A percentile compares a stretch with the other conserved stretches of the same genome.
These are phyloP conservation scores for Alternaria consortialis DNA, from an alignment of 2,329 filamentous ascomycete species.

Conservation along the genomic window DNA sequence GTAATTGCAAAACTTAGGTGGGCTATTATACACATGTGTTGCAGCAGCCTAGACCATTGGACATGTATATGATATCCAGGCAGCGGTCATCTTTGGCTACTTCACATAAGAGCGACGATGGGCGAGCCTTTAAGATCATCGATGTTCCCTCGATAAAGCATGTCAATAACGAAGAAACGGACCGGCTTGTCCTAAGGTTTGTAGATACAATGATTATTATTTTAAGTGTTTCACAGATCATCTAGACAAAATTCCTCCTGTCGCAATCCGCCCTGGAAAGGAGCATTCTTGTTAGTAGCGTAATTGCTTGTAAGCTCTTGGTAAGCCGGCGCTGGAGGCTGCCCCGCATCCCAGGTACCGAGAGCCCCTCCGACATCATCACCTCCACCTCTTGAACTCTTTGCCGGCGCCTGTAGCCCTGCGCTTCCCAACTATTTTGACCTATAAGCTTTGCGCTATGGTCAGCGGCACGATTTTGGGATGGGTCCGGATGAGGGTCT, in stretches of 20 bases:
- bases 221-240: neutral
- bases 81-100: neutral
- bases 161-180: neutral
- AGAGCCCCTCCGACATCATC: slow-evolving; percentile 19
- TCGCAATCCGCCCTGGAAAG: neutral
- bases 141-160: neutral
- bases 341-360: slow-evolving; percentile 29
- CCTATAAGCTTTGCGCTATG: slow-evolving; percentile 17
- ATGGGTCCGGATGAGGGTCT: neutral
- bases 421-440: neutral
- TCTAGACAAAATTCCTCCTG: neutral
- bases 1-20: neutral
- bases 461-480: slow-evolving; percentile 10
- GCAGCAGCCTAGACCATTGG: neutral
- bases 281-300: neutral
- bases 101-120: neutral
- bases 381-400: slow-evolving; percentile 18
- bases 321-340: slow-evolving; percentile 16
- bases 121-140: neutral
- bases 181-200: neutral
- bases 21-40: neutral
- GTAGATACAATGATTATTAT: neutral
- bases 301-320: slow-evolving; percentile 21
- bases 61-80: neutral
- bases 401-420: slow-evolving; percentile 12